Base-by-base conservation (phyloP, 805 yeast genomes). In the Candida nonsorbophila region DNA sequence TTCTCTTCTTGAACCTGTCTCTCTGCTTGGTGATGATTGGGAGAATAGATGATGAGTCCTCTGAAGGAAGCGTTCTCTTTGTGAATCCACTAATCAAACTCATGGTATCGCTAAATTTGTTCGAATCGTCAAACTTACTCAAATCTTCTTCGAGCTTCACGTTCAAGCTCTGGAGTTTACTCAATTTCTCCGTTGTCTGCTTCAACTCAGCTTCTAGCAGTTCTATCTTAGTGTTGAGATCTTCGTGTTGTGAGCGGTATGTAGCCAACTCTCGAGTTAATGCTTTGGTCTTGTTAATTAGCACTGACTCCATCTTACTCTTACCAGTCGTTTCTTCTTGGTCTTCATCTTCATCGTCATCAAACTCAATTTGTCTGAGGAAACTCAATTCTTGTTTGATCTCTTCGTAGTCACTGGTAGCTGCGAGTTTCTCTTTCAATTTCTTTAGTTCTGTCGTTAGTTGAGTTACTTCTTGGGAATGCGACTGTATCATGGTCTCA, bases 21-120 rank as follows among this genome's bases (percentile, higher is more conserved):
- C 98, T 77, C 60, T 90, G 98, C 49, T 90, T 88, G 9, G 96
- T 87, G 16, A 92, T 76, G 30, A 90, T 86, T 1, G 94, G 94
- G 28, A 90, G 55, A 16, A 88, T 74, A 4, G 77, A 70, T 8
- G 65, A 47, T 29, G 72, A 74, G 22, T 49, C 55, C 7, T 38
- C 40, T 12, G 32, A 23, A 7, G 44, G 27, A 5, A 25, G 28
- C 2, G 38, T 25, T 19, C 24, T 40, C 32, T 49, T 32, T 12
- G 51, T 47, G 7, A 53, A 50, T 4, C 80, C 79, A 4, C 88
- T 81, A 27, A 81, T 71, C 65, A 81, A 63, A 42, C 85, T 77
- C 60, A 74, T 72, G 7, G 77, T 72, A 37, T 76, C 82, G 63
- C 74, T 29, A 11, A 28, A 28, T 34, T 73, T 78, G 24, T 51